These are phyloP conservation scores for Diatrype stigma DNA, from an alignment of 2,329 filamentous ascomycete genomes.

Conservation along the genomic window DNA sequence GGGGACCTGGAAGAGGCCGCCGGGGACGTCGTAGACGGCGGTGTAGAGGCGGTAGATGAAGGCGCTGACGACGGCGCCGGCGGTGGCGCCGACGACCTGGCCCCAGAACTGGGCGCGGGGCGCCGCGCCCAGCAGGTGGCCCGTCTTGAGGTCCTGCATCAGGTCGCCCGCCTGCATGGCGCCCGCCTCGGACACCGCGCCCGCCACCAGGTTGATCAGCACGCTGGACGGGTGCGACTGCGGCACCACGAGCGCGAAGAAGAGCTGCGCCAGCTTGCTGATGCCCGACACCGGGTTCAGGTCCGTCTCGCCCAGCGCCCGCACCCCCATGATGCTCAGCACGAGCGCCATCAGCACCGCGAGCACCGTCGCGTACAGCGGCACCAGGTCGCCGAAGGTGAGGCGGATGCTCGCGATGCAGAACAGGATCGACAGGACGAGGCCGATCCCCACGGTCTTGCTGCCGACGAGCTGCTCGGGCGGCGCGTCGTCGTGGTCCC, in stretches of 20 bases:
- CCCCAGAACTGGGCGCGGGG: conserved; percentile 97
- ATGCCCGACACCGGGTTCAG: conserved; percentile 96
- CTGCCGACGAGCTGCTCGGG: conserved; percentile 74
- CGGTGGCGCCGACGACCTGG: conserved; percentile 83
- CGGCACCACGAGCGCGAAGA: conserved; percentile 89
- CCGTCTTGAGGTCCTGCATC: conserved; percentile 96
- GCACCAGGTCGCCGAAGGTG: conserved; percentile 79
- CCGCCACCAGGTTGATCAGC: conserved; percentile 92
- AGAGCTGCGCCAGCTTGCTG: conserved; percentile 90
- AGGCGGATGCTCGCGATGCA: conserved; percentile 79
- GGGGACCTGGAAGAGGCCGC: conserved; percentile 86
- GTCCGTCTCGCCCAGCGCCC: conserved; percentile 76
- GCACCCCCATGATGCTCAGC: conserved; percentile 69
- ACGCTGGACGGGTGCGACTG: conserved; percentile 76
- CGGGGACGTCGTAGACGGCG: conserved; percentile 78
- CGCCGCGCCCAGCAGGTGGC: conserved; percentile 84
- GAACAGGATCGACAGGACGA: conserved; percentile 70
- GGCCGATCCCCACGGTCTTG: conserved; percentile 67
- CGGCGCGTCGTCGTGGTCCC: conserved; percentile 72
- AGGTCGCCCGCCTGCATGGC: conserved; percentile 93
- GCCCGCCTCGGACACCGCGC: conserved; percentile 79
- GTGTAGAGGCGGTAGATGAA: conserved; percentile 88
- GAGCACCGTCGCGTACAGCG: conserved; percentile 68
- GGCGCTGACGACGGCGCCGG: conserved; percentile 81
- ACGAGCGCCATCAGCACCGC: conserved; percentile 82